Conservation (phyloP, 345 rosid species). For the Stellera chamaejasme region DNA sequence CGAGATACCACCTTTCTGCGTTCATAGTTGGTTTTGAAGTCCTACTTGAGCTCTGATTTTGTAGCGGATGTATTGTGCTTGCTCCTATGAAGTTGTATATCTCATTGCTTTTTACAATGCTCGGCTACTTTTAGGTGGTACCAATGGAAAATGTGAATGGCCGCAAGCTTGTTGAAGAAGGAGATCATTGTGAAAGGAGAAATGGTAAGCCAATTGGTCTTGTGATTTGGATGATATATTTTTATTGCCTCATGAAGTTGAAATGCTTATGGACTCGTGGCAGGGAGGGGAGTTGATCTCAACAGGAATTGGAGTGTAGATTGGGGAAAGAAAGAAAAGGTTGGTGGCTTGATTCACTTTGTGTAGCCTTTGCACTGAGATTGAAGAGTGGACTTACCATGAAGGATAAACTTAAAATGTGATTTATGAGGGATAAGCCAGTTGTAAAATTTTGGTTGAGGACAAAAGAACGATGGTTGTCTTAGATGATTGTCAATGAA, state of each 20-base stretch:
- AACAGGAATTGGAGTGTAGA: slow-evolving; percentile 98
- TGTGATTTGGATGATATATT: slow-evolving; percentile 5
- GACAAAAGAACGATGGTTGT: not conserved
- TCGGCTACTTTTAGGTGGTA: slow-evolving; percentile 42
- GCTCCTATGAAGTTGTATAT: no score
- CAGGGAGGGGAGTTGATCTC: slow-evolving; percentile 98
- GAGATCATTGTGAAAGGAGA: slow-evolving; percentile 93
- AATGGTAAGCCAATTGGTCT: slow-evolving; percentile 43
- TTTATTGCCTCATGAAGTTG: slow-evolving; percentile 10
- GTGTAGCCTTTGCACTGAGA: no score
- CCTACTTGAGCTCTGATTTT: not conserved
- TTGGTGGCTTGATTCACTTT: slow-evolving; percentile 9
- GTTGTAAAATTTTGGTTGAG: no score
- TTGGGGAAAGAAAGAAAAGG: slow-evolving; percentile 99
- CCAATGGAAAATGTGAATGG: slow-evolving; percentile 95
- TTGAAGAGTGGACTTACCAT: no score
- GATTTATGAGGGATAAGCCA: no score
- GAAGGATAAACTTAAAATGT: no score
- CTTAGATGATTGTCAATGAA: not conserved
- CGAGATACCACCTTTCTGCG: not conserved
- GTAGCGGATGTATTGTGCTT: not conserved
- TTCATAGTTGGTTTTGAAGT: not conserved
- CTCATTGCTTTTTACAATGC: not conserved
- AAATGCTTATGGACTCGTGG: slow-evolving; percentile 9
- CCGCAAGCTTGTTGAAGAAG: slow-evolving; percentile 87